phyloP scores from a whole-genome alignment of 805 yeast species.

The Wickerhamiella allomyrinae region DNA sequence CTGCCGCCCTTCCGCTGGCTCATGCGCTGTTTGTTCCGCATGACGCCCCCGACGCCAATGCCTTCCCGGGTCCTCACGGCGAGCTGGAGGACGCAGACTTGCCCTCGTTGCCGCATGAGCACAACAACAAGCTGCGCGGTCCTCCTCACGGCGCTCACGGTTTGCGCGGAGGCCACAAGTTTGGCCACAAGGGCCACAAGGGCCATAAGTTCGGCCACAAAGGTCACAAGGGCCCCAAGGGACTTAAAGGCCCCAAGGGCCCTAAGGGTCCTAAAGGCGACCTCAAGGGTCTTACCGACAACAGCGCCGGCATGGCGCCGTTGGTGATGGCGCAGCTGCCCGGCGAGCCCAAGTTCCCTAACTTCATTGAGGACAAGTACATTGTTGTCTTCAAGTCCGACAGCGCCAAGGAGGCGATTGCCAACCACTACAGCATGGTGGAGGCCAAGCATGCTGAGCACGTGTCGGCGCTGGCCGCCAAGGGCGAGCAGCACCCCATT shows the following conservation, averaged over 20 bases:
- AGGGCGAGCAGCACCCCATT: constrained; percentile 21
- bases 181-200: constrained; percentile 1
- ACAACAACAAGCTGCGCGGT: background rate
- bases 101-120: background rate
- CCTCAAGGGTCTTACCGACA: background rate
- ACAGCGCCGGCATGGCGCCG: background rate
- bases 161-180: background rate
- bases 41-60: constrained; percentile 8
- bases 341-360: background rate
- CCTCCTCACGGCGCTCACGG: background rate
- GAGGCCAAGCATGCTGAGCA: constrained; percentile 23
- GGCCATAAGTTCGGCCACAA: background rate
- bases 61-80: background rate
- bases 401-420: constrained; percentile 36
- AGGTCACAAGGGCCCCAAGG: background rate
- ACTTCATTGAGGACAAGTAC: constrained; percentile 31
- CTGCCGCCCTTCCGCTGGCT: constrained; percentile 13
- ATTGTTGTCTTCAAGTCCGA: constrained; percentile 71
- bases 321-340: background rate
- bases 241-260: background rate
- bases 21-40: constrained; percentile 19
- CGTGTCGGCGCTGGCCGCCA: constrained; percentile 26
- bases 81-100: background rate
- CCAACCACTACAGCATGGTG: constrained; percentile 58
- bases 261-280: background rate